Evolutionary conservation across 2,329 filamentous ascomycete genomes (phyloP), one percentile per base, ranked within the genome.

Genomic region (Fusarium metavorans): DNA sequence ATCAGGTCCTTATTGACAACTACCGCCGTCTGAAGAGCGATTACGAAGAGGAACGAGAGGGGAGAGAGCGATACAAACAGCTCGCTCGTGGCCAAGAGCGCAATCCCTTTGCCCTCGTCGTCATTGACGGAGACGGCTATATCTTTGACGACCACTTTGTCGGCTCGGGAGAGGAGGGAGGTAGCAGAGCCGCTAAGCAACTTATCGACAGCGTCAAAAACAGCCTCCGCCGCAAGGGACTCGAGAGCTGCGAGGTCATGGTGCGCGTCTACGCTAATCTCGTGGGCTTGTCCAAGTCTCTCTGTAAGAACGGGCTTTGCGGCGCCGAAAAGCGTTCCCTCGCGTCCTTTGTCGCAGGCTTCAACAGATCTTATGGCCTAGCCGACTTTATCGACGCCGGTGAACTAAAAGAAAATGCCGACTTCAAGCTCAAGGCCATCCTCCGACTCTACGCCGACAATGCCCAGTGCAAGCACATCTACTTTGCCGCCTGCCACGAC

Each of bases 381-480:
- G 90, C 89, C 68, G 90, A 92, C 73, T 92, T 90, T 75, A 83
- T 91, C 16, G 91, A 92, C 77, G 89, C 89, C 13, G 88, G 90
- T 11, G 88, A 90, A 71, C 85, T 89, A 39, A 91, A 91, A 76
- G 88, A 90, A 74, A 88, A 88, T 34, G 88, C 88, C 32, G 88
- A 89, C 74, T 88, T 88, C 77, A 92, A 92, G 79, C 85, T 92
- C 64, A 85, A 89, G 77, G 89, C 78, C 50, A 68, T 81, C 66
- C 77, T 85, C 11, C 82, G 84, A 6, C 82, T 91, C 2, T 91
- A 90, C 70, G 86, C 85, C 37, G 87, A 91, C 54, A 90, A 89
- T 74, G 82, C 85, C 5, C 88, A 91, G 76, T 93, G 91, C 82
- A 90, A 89, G 74, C 90, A 92, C 77, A 90, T 93, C 39, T 89